These are phyloP conservation scores for Notholithocarpus densiflorus DNA, from an alignment of 306 rosid genomes.

Conservation along the genomic window DNA sequence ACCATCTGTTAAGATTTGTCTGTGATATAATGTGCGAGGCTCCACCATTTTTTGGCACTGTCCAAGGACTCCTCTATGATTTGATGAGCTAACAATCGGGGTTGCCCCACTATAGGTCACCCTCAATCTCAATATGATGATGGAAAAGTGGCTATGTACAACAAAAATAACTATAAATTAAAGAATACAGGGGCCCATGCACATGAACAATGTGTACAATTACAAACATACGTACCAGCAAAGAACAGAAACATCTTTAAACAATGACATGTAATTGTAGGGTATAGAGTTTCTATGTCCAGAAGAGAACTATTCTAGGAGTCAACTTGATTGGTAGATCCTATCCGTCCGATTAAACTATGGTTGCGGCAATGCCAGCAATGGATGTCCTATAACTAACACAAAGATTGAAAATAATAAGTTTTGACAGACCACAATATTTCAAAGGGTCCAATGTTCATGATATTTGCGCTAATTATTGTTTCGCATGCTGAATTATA, in stretches of 20 bases:
- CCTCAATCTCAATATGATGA: slow-evolving; percentile 14
- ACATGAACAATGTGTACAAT: slow-evolving; percentile 26
- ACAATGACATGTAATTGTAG: neutral
- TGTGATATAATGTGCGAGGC: neutral
- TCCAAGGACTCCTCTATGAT: neutral
- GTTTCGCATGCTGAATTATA: too few species aligned
- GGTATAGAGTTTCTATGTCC: slow-evolving; percentile 23
- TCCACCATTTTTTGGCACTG: slow-evolving; percentile 21
- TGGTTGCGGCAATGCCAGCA: neutral
- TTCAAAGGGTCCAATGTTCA: neutral
- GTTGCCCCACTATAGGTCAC: slow-evolving; percentile 18
- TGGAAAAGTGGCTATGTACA: neutral
- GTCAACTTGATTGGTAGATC: slow-evolving; percentile 17
- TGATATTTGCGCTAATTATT: too few species aligned
- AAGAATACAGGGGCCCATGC: slow-evolving; percentile 25
- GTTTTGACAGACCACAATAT: neutral
- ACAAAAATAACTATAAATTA: neutral
- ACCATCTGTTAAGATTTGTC: slow-evolving; percentile 21
- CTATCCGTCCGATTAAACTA: neutral
- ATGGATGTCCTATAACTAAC: neutral
- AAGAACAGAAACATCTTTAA: slow-evolving; percentile 3
- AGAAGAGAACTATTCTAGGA: neutral
- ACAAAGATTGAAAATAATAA: neutral
- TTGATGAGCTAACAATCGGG: neutral
- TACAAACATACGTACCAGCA: slow-evolving; percentile 19